Conservation (phyloP, 768 basidiomycete species). For the Naganishia kalamii region DNA sequence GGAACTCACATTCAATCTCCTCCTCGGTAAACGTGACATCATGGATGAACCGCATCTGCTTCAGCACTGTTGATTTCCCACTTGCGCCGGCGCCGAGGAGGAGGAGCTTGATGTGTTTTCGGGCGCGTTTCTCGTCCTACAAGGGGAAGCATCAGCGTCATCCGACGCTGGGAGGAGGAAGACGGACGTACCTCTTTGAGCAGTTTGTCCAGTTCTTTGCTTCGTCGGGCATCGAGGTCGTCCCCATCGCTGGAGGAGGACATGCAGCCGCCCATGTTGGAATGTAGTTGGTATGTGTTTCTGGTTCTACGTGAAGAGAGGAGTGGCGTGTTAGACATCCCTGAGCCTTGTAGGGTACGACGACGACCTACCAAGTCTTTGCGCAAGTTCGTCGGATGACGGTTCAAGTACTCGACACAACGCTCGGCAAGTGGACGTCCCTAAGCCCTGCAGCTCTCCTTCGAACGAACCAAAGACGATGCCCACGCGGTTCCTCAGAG, state of each 20-base stretch:
- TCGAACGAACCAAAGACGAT: too few relatives aligned
- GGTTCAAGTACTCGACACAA: too few relatives aligned
- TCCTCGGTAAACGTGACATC: slow-evolving; percentile 69
- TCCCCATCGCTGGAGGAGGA: slow-evolving; percentile 57
- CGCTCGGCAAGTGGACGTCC: too few relatives aligned
- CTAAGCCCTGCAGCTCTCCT: too few relatives aligned
- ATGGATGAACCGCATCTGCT: slow-evolving; percentile 98
- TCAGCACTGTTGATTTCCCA: slow-evolving; percentile 86
- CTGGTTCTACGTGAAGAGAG: not conserved
- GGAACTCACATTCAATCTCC: slow-evolving; percentile 62
- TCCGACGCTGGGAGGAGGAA: not conserved
- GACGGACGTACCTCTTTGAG: slow-evolving; percentile 40
- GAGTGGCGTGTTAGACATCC: not conserved
- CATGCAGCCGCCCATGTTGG: slow-evolving; percentile 68
- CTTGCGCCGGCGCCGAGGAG: slow-evolving; percentile 88
- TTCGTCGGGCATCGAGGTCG: slow-evolving; percentile 55
- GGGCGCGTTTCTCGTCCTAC: slow-evolving; percentile 68
- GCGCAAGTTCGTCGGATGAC: too few relatives aligned
- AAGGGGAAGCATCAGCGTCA: not conserved
- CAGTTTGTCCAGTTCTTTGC: slow-evolving; percentile 68
- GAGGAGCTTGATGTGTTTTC: slow-evolving; percentile 60
- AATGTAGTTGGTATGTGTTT: too few relatives aligned
- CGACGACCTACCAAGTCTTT: too few relatives aligned
- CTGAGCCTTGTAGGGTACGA: too few relatives aligned
- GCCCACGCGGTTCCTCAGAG: too few relatives aligned